Percentiles rank a stretch among this genome's conserved stretches.
Evolutionary conservation across 331 rosid genomes (phyloP).

Genomic region (Ulmus americana): DNA sequence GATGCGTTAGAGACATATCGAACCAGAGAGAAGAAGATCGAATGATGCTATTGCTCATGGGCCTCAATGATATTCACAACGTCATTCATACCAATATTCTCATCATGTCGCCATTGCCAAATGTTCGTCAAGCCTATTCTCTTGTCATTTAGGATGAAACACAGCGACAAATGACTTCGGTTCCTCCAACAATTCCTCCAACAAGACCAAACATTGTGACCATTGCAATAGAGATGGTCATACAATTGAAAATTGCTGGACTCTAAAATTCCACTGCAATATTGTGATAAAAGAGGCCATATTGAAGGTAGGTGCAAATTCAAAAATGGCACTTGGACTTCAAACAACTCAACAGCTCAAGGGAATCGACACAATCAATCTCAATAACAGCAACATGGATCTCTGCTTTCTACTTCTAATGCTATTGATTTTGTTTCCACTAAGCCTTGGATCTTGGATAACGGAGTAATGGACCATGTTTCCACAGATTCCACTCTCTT

Average conservation of each 20-base stretch:
- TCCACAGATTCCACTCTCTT: too few relatives aligned
- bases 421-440: too few relatives aligned
- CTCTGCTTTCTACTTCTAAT: too few relatives aligned
- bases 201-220: conserved; percentile 4
- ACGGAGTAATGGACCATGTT: too few relatives aligned
- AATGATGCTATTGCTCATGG: background rate
- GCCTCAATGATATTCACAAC: background rate
- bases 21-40: conserved; percentile 9
- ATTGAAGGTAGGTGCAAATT: conserved; percentile 8
- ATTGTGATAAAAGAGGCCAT: conserved; percentile 5
- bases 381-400: background rate
- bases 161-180: background rate
- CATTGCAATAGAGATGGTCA: conserved; percentile 16
- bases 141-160: background rate
- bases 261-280: conserved; percentile 8
- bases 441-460: too few relatives aligned
- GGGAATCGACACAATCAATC: background rate
- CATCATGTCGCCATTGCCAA: conserved; percentile 10
- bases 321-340: conserved; percentile 11
- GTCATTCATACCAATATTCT: background rate
- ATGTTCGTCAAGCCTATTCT: conserved; percentile 5
- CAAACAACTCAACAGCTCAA: background rate
- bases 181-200: background rate
- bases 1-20: background rate
- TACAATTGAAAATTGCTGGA: conserved; percentile 12